Conservation (phyloP, 768 basidiomycete species). For the Trametes maxima region DNA sequence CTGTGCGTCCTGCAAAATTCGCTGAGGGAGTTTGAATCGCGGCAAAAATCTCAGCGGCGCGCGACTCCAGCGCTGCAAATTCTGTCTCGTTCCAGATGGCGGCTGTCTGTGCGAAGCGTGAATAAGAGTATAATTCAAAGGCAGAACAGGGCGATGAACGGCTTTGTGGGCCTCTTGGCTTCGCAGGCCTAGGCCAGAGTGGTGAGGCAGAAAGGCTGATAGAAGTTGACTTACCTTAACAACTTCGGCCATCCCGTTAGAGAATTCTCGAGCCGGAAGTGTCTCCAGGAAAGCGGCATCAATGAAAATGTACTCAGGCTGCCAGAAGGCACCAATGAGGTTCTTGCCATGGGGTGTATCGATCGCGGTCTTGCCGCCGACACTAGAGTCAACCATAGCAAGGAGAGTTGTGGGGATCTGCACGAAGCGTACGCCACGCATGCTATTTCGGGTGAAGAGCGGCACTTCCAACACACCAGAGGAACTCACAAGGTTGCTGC, state of each 20-base stretch:
- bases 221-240: constrained; percentile 69
- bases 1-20: constrained; percentile 57
- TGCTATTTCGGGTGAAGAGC: constrained; percentile 52
- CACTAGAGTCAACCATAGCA: constrained; percentile 98
- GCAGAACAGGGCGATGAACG: no score
- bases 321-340: constrained; percentile 98
- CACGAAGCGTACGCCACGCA: constrained; percentile 94
- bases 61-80: constrained; percentile 86
- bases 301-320: constrained; percentile 96
- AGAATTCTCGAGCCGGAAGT: constrained; percentile 88
- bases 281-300: constrained; percentile 96
- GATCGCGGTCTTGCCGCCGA: constrained; percentile 99
- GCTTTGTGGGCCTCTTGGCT: no score
- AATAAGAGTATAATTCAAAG: neutral
- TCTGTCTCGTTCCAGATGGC: constrained; percentile 97
- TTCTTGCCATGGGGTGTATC: constrained; percentile 99
- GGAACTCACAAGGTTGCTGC: constrained; percentile 90
- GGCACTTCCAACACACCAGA: neutral
- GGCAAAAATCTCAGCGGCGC: constrained; percentile 79
- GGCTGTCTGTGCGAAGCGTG: constrained; percentile 67
- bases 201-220: neutral
- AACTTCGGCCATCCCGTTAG: constrained; percentile 99
- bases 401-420: constrained; percentile 97
- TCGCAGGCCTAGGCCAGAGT: neutral
- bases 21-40: constrained; percentile 77